These are phyloP conservation scores for Metschnikowia kofuensis DNA, from an alignment of 805 yeast species.

Conservation along the genomic window DNA sequence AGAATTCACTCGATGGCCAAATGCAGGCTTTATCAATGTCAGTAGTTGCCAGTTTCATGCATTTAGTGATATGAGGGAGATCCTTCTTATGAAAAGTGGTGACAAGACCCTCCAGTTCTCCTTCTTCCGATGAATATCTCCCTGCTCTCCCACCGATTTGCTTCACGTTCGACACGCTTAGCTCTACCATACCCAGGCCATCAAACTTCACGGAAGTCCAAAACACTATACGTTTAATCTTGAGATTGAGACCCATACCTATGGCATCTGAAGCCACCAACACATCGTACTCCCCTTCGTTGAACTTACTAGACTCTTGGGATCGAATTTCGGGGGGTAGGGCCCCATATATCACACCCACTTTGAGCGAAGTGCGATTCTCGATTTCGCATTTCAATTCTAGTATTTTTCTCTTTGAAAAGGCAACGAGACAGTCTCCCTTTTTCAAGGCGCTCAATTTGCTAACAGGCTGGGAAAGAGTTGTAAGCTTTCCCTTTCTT, in stretches of 20 bases:
- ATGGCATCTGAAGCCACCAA: conserved; percentile 95
- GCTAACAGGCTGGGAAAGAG: conserved; percentile 39
- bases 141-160: conserved; percentile 99
- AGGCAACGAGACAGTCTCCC: conserved; percentile 91
- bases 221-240: conserved; percentile 78
- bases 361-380: conserved; percentile 54
- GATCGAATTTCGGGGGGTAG: conserved; percentile 93
- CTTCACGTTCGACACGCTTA: conserved; percentile 68
- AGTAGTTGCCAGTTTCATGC: conserved; percentile 50
- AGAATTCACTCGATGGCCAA: conserved; percentile 79
- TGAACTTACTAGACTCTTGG: conserved; percentile 77
- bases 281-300: conserved; percentile 74
- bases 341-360: conserved; percentile 92
- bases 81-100: conserved; percentile 49
- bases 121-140: conserved; percentile 46
- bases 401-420: conserved; percentile 72
- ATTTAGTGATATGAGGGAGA: conserved; percentile 42
- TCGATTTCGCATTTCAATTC: conserved; percentile 71
- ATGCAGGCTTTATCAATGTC: conserved; percentile 59
- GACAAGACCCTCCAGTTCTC: conserved; percentile 46
- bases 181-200: conserved; percentile 47
- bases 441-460: conserved; percentile 40
- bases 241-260: conserved; percentile 94
- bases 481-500: conserved; percentile 68
- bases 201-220: conserved; percentile 66